Percentiles rank a stretch among this genome's conserved stretches.
Conservation (phyloP, 805 yeast species). For the Metschnikowia noctiluminum region DNA sequence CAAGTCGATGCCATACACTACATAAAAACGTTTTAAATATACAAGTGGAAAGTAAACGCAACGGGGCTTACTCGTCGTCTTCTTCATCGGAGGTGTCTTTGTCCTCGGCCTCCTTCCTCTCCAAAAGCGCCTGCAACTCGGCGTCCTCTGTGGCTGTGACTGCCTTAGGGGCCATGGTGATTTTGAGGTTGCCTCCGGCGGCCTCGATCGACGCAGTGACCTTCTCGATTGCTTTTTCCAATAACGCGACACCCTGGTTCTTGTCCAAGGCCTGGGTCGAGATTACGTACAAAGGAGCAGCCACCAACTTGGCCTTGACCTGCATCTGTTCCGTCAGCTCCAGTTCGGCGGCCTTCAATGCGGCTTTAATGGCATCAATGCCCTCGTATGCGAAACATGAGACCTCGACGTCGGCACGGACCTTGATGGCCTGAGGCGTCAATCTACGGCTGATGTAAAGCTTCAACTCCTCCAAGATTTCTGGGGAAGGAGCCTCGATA, state of each 20-base stretch:
- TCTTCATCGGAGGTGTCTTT: slow-evolving; percentile 82
- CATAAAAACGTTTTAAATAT: slow-evolving; percentile 13
- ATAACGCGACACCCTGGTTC: slow-evolving; percentile 75
- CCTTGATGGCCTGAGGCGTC: slow-evolving; percentile 96
- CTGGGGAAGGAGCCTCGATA: slow-evolving; percentile 65
- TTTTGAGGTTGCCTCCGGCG: slow-evolving; percentile 82
- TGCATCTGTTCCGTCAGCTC: slow-evolving; percentile 80
- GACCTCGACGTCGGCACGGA: slow-evolving; percentile 98
- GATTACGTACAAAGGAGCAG: slow-evolving; percentile 94
- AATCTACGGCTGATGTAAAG: slow-evolving; percentile 86
- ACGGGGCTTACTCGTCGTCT: slow-evolving; percentile 34
- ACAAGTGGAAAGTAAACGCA: slow-evolving; percentile 8
- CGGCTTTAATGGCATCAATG: slow-evolving; percentile 91
- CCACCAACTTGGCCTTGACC: slow-evolving; percentile 90
- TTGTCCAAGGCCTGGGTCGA: slow-evolving; percentile 93
- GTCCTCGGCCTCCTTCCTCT: slow-evolving; percentile 86
- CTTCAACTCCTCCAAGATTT: slow-evolving; percentile 78
- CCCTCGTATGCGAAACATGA: slow-evolving; percentile 97
- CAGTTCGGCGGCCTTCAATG: slow-evolving; percentile 82
- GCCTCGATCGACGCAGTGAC: slow-evolving; percentile 67
- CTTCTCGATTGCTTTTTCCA: slow-evolving; percentile 75
- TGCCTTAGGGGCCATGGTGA: slow-evolving; percentile 98
- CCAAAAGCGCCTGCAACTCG: slow-evolving; percentile 92
- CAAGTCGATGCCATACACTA: slow-evolving; percentile 20
- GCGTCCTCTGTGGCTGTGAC: slow-evolving; percentile 98